Base-by-base conservation (phyloP, 352 stramenopile species). In the Albugo candida region DNA sequence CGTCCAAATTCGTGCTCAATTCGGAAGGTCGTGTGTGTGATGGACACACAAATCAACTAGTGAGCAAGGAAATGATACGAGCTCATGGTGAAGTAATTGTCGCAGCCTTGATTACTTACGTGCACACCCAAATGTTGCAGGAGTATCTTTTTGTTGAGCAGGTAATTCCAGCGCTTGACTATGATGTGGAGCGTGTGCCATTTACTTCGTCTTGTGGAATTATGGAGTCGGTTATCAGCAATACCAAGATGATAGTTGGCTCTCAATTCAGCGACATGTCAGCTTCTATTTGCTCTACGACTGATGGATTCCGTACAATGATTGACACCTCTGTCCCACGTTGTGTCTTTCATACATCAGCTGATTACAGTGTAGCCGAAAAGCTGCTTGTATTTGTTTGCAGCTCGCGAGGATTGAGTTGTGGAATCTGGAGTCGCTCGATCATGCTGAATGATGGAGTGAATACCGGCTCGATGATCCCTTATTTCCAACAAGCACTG, bases 401-500 rank as follows among this genome's bases (percentile, higher is more conserved):
- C 54, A 84, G 68, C 8, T 84, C 77, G 16, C 56, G 75, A 2
- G 77, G 77, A 0, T 55, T 86, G 10, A 85, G 70, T 51, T 85
- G 72, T 36, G 83, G 83, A 45, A 92, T 95, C 49, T 95, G 79
- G 78, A 92, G 76, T 49, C 73, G 83, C 35, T 83, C 64, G 40
- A 53, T 92, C 6, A 47, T 89, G 45, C 58, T 95, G 10, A 75
- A 84, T 43, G 72, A 89, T 36, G 83, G 83, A n/a, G 70, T 93
- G 1, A 60, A 77, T n/a, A 70, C 84, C n/a, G 83, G 83, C 2
- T 85, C 71, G 21, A 93, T 92, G 81, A 58, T 95, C 42, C 75
- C 81, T 13, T 92, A 87, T 52, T 85, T 95, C 46, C 62, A 82
- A 42, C 70, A 76, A 13, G 79, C 81, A 1, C 61, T 75, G 39